Conservation (phyloP, 805 yeast species). For the Hagleromyces aurorensis region DNA sequence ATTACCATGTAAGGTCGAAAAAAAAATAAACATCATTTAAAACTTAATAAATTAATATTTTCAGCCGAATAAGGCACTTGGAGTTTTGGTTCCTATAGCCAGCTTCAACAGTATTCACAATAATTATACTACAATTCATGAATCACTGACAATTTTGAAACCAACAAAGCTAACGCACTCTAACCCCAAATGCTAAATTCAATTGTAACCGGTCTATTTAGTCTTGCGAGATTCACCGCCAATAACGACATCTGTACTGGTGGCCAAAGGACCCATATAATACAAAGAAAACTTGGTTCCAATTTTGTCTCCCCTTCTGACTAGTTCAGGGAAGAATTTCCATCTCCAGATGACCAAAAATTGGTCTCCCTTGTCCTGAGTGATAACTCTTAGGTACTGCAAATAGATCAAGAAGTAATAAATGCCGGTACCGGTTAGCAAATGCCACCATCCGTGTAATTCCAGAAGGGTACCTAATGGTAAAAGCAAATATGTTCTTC, state of each 20-base stretch:
- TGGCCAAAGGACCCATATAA: conserved; percentile 8
- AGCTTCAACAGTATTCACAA: no score
- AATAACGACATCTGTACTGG: conserved; percentile 1
- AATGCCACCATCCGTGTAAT: conserved; percentile 98
- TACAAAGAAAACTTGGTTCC: conserved; percentile 21
- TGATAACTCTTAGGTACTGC: conserved; percentile 64
- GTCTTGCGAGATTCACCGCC: conserved; percentile 5
- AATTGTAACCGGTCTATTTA: conserved; percentile 4
- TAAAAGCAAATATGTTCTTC: conserved; percentile 58
- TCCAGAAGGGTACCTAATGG: conserved; percentile 83
- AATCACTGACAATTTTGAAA: no score
- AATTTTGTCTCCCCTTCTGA: conserved; percentile 13
- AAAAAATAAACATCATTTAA: no score
- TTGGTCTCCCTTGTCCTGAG: conserved; percentile 46
- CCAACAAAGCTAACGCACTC: no score
- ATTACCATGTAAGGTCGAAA: no score
- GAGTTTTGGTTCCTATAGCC: no score
- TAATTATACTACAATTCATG: no score
- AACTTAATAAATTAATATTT: no score
- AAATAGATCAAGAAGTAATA: conserved; percentile 76
- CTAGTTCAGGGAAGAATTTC: conserved; percentile 50
- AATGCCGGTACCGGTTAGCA: conserved; percentile 78
- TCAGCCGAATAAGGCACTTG: no score
- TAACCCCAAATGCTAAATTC: no score
- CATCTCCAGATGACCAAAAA: conserved; percentile 53